These are phyloP conservation scores for Cryptosporidium parvum DNA, from an alignment of 169 alveolate species.

Conservation along the genomic window DNA sequence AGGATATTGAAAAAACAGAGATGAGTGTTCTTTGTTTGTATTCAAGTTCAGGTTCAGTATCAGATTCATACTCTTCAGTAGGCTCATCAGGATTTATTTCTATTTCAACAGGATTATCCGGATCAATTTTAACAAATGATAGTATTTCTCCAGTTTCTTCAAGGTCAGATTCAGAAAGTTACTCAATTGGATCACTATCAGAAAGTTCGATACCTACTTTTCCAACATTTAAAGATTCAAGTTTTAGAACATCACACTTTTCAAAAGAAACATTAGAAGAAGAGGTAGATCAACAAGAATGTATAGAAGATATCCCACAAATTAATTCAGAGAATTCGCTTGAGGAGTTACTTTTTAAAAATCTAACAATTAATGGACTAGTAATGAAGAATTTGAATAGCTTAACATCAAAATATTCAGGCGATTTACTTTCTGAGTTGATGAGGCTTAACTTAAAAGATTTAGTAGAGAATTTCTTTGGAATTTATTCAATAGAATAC, in stretches of 20 bases:
- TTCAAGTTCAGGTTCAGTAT: neutral
- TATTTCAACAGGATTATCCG: neutral
- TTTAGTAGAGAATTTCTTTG: slow-evolving; percentile 11
- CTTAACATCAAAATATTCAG: slow-evolving; percentile 6
- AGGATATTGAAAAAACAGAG: neutral
- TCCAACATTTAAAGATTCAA: neutral
- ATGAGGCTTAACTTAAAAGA: neutral
- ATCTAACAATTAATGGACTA: slow-evolving; percentile 4
- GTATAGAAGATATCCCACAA: neutral
- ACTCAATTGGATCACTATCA: neutral
- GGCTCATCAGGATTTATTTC: slow-evolving; percentile 2
- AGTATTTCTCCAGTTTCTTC: neutral
- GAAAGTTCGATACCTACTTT: neutral
- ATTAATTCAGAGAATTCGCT: neutral
- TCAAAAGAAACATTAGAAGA: neutral
- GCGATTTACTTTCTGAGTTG: slow-evolving; percentile 24
- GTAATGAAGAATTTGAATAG: neutral
- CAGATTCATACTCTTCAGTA: neutral
- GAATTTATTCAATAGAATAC: slow-evolving; percentile 33
- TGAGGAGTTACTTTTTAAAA: neutral
- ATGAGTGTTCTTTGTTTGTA: neutral
- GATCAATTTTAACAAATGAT: neutral
- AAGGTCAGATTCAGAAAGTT: neutral
- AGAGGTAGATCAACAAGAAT: neutral
- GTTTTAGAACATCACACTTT: neutral